phyloP scores from a whole-genome alignment of 371 early-diverging fungal genomes.

The Quaeritorhiza haematococci region DNA sequence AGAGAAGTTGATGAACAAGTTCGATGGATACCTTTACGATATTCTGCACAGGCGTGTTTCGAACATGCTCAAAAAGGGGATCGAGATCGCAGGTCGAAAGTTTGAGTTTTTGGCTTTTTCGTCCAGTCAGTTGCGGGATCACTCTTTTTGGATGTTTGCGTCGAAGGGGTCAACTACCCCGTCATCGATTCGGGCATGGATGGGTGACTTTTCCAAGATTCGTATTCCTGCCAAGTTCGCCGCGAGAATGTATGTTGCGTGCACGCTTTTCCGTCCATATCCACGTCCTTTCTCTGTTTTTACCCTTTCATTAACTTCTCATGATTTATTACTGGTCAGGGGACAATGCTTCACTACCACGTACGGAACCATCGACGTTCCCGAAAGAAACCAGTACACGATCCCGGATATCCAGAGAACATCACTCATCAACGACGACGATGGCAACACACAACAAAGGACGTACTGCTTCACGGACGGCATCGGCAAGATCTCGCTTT shows the following conservation, averaged over 20 bases:
- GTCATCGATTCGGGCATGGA: constrained; percentile 55
- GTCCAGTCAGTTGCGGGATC: constrained; percentile 61
- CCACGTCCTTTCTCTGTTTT: constrained; percentile 9
- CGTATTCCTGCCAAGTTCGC: constrained; percentile 68
- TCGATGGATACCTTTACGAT: not conserved
- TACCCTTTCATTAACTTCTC: not conserved
- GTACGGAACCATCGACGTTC: constrained; percentile 36
- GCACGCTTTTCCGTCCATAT: constrained; percentile 20
- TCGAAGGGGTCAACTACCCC: constrained; percentile 14
- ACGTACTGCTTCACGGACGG: constrained; percentile 76
- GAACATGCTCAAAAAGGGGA: constrained; percentile 19
- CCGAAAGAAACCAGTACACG: constrained; percentile 22
- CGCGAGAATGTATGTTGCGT: constrained; percentile 47
- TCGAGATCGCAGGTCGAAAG: constrained; percentile 10
- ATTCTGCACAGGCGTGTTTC: constrained; percentile 11
- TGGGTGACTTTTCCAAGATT: constrained; percentile 68
- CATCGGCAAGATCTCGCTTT: constrained; percentile 63
- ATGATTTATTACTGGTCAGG: constrained; percentile 26
- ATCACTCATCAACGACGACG: too few relatives aligned
- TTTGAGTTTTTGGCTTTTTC: constrained; percentile 58
- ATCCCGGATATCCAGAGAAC: constrained; percentile 57
- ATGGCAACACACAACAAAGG: too few relatives aligned
- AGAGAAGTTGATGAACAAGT: not conserved
- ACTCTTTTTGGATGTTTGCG: constrained; percentile 71
- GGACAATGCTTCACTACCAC: constrained; percentile 71